Conservation (phyloP, 352 stramenopile species). For the Paralagenidium karlingii region DNA sequence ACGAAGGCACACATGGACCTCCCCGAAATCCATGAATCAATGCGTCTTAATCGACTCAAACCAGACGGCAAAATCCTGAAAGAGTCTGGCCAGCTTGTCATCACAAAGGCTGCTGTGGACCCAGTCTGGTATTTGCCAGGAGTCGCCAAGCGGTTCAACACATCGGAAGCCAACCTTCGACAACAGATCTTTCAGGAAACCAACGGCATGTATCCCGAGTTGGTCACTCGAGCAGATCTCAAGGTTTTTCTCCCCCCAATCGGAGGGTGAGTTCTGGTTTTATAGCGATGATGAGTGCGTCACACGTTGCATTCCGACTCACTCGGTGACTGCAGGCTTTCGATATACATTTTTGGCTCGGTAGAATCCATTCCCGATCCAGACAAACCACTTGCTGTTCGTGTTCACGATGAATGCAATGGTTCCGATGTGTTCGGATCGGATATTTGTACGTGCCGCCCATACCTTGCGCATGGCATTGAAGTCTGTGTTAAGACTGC, state of each 20-base stretch:
- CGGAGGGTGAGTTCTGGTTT: conserved; percentile 66
- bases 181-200: conserved; percentile 98
- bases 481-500: conserved; percentile 98
- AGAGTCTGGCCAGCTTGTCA: conserved; percentile 81
- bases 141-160: conserved; percentile 97
- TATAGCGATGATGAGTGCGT: conserved; percentile 2
- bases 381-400: conserved; percentile 93
- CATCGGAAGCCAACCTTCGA: conserved; percentile 89
- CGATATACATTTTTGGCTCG: conserved; percentile 99
- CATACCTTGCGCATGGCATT: conserved; percentile 98
- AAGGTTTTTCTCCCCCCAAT: conserved; percentile 99
- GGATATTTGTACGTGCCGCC: conserved; percentile 99
- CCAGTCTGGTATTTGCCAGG: conserved; percentile 99
- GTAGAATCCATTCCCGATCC: conserved; percentile 94
- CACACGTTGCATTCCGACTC: conserved; percentile 2
- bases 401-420: conserved; percentile 99
- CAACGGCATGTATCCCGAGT: conserved; percentile 99
- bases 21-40: conserved; percentile 95
- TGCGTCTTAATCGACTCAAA: conserved; percentile 88
- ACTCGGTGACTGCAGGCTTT: conserved; percentile 30
- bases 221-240: conserved; percentile 97
- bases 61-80: conserved; percentile 95
- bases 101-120: conserved; percentile 97
- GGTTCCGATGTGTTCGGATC: conserved; percentile 96
- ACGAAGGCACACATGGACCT: conserved; percentile 97